Evolutionary conservation across 352 stramenopile species (phyloP), one percentile per base, ranked within the genome.

Genomic region (Phytophthora crassamura): DNA sequence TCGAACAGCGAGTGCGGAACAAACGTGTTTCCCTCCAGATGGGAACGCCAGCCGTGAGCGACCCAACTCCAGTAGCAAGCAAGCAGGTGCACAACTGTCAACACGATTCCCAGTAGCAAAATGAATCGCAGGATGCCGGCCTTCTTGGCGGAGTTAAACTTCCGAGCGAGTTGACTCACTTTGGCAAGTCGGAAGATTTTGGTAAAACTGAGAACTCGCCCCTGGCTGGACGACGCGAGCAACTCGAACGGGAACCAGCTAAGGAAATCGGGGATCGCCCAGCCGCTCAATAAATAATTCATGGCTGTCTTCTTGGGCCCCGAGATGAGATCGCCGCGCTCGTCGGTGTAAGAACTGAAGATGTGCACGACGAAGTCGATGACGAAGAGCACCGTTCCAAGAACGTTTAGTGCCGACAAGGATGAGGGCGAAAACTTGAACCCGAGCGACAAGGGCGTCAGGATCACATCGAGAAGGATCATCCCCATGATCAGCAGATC

Each of bases 181-280:
- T 89, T 91, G n/a, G 69, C 77, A n/a, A 91, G 72, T 0, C 82
- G 78, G 43, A 89, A 82, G 25, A 89, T 77, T 52, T 91, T 91
- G 15, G 71, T 75, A 40, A 89, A 77, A 45, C 78, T 75, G n/a
- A 91, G 69, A 57, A 88, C 75, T 9, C 75, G 77, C 3, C 82
- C 79, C 48, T 80, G 59, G 18, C 54, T 65, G 0, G 67, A 67
- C 7, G 67, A 67, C 7, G 69, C 66, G 7, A 91, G 15, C 32
- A 77, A 63, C 32, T 89, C 80, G 36, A 91, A 88, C 7, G 80
- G 82, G 47, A 91, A 88, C 78, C 78, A 91, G 35, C 77, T 84
- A n/a, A 91, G 66, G 22, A 91, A 84, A 34, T 91, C 82, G 0
- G 79, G 75, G 5, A 89, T 30, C 3, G 80, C 82, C 80, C 80